phyloP scores from a whole-genome alignment of 2,329 filamentous ascomycete genomes.

The Didymella sp. region DNA sequence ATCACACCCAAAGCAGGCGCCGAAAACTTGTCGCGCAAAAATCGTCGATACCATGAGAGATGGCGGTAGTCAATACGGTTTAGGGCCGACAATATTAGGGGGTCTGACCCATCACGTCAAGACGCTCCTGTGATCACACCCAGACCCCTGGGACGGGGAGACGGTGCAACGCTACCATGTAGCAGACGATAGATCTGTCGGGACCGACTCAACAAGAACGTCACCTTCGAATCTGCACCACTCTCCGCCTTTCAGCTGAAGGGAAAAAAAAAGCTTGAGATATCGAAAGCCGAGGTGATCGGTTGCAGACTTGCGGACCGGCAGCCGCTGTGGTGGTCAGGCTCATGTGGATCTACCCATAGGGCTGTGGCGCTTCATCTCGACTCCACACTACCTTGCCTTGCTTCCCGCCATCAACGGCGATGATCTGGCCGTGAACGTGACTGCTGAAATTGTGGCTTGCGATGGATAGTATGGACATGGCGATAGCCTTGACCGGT shows the following conservation, averaged over 20 bases:
- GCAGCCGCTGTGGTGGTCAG: neutral
- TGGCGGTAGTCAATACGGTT: neutral
- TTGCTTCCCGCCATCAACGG: slow-evolving; percentile 57
- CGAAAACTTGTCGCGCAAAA: neutral
- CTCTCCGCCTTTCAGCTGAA: neutral
- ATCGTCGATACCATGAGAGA: neutral
- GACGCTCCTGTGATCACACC: neutral
- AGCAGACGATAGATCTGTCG: no score
- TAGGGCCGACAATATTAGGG: slow-evolving; percentile 2
- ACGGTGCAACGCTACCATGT: neutral
- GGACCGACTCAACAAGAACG: neutral
- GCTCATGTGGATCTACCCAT: neutral
- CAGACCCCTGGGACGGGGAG: slow-evolving; percentile 5
- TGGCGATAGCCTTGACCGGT: slow-evolving; percentile 52
- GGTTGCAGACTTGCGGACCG: neutral
- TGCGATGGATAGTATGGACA: slow-evolving; percentile 55
- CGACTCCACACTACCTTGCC: slow-evolving; percentile 52
- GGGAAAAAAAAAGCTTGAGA: neutral
- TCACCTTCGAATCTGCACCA: neutral
- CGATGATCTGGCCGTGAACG: slow-evolving; percentile 55
- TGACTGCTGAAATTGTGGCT: slow-evolving; percentile 56
- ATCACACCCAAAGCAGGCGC: neutral
- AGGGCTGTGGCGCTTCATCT: slow-evolving; percentile 35
- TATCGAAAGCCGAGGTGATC: neutral
- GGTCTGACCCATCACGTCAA: slow-evolving; percentile 1